Conservation (phyloP, 2,329 filamentous ascomycete genomes). For the Cladosporium colombiae region DNA sequence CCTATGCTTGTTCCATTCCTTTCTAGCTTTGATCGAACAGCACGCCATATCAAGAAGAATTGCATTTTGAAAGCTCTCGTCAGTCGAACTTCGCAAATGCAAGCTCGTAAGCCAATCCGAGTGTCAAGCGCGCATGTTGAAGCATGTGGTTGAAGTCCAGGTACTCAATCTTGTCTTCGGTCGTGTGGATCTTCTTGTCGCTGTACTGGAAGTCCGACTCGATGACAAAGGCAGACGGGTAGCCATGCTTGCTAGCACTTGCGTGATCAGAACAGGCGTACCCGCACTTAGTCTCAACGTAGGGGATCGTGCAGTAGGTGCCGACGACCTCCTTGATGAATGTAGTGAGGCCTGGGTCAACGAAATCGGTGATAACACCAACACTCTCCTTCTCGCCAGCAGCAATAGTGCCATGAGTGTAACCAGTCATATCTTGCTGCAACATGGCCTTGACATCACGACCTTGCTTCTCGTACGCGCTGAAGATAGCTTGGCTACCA, state of each 20-base stretch:
- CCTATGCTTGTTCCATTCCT: background rate
- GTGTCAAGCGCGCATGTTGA: conserved; percentile 81
- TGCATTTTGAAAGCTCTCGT: background rate
- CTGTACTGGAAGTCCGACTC: conserved; percentile 67
- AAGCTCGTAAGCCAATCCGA: conserved; percentile 81
- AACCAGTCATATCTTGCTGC: conserved; percentile 98
- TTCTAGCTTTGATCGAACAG: background rate
- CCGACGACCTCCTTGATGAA: conserved; percentile 91
- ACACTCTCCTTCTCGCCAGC: conserved; percentile 81
- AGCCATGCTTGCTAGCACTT: conserved; percentile 71
- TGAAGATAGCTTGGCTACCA: conserved; percentile 87
- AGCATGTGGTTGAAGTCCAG: conserved; percentile 88
- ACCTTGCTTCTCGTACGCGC: conserved; percentile 69
- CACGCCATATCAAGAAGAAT: background rate
- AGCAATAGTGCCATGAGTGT: conserved; percentile 77
- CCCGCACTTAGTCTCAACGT: conserved; percentile 82
- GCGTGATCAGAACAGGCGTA: conserved; percentile 81
- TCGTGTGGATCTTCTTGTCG: conserved; percentile 69
- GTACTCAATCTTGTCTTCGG: conserved; percentile 69
- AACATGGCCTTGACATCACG: conserved; percentile 90
- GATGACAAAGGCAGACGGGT: conserved; percentile 74
- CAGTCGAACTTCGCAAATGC: conserved; percentile 70
- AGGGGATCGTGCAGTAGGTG: conserved; percentile 86
- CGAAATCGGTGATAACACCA: conserved; percentile 89
- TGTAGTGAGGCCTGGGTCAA: conserved; percentile 75